Conservation (phyloP, 129 eudicot species). For the Saussurea involucrata region DNA sequence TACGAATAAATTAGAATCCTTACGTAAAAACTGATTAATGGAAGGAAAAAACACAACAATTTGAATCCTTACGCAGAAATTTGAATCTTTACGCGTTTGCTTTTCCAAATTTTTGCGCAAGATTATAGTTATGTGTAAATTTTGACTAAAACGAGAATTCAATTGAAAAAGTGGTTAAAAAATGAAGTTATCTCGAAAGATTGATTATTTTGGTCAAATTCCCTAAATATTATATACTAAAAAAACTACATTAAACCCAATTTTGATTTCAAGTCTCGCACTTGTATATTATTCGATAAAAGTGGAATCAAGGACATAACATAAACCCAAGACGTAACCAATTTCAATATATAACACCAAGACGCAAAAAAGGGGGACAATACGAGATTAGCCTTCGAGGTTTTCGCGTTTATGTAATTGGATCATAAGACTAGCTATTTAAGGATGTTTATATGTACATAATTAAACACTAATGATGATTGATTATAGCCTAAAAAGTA, state of each 20-base stretch:
- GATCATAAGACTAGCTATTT: constrained; percentile 5
- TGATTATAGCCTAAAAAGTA: constrained; percentile 5
- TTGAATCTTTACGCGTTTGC: too few relatives aligned
- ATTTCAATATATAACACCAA: neutral
- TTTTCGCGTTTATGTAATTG: neutral
- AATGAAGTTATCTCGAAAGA: too few relatives aligned
- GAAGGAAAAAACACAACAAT: too few relatives aligned
- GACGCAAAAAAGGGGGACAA: neutral
- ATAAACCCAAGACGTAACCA: neutral
- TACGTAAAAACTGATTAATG: too few relatives aligned
- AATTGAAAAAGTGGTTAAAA: too few relatives aligned
- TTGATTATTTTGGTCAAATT: too few relatives aligned
- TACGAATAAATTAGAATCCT: too few relatives aligned
- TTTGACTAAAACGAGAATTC: too few relatives aligned
- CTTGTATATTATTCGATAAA: neutral
- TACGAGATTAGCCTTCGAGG: neutral
- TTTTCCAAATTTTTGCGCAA: too few relatives aligned
- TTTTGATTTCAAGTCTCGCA: neutral
- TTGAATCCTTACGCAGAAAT: too few relatives aligned
- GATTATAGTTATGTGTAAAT: too few relatives aligned
- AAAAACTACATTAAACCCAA: neutral
- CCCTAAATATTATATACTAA: too few relatives aligned
- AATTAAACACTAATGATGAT: constrained; percentile 6
- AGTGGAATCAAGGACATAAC: neutral
- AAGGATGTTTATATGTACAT: constrained; percentile 19